Conservation (phyloP, 2,329 filamentous ascomycete genomes). For the Alternaria infectoria region DNA sequence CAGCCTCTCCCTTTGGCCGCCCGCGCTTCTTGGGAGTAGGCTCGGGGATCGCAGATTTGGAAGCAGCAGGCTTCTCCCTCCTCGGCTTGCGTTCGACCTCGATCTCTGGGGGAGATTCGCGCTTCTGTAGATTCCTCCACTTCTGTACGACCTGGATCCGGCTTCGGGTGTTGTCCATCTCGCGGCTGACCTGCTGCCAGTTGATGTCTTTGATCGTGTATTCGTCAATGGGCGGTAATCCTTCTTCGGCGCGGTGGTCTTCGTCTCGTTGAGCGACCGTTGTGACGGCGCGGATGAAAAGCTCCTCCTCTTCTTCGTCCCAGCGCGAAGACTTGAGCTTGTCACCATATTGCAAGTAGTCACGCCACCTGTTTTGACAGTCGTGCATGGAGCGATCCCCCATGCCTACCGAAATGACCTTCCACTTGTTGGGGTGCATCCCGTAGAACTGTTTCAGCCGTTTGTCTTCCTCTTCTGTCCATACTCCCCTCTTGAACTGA, state of each 20-base stretch:
- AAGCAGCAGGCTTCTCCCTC: neutral
- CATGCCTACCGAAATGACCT: constrained; percentile 62
- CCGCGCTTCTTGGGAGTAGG: neutral
- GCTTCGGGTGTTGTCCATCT: constrained; percentile 67
- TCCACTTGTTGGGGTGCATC: constrained; percentile 64
- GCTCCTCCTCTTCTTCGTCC: constrained; percentile 65
- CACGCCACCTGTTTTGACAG: constrained; percentile 72
- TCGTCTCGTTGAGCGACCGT: constrained; percentile 59
- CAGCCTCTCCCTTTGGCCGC: neutral
- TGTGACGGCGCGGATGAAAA: constrained; percentile 60
- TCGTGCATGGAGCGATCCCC: constrained; percentile 71
- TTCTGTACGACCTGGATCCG: constrained; percentile 72
- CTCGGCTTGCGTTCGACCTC: constrained; percentile 20
- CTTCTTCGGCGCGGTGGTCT: constrained; percentile 23
- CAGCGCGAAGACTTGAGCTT: constrained; percentile 63
- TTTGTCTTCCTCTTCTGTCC: constrained; percentile 66
- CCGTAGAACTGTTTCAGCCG: constrained; percentile 58
- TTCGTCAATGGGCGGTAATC: constrained; percentile 34
- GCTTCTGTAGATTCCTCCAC: constrained; percentile 57
- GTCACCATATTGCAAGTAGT: constrained; percentile 67
- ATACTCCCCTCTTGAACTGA: constrained; percentile 68
- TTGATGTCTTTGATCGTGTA: constrained; percentile 64
- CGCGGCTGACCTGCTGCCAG: constrained; percentile 69
- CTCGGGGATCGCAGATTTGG: neutral
- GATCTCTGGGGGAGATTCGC: constrained; percentile 12